These are phyloP conservation scores for Candida taoyuanica DNA, from an alignment of 805 yeast species.

Conservation along the genomic window DNA sequence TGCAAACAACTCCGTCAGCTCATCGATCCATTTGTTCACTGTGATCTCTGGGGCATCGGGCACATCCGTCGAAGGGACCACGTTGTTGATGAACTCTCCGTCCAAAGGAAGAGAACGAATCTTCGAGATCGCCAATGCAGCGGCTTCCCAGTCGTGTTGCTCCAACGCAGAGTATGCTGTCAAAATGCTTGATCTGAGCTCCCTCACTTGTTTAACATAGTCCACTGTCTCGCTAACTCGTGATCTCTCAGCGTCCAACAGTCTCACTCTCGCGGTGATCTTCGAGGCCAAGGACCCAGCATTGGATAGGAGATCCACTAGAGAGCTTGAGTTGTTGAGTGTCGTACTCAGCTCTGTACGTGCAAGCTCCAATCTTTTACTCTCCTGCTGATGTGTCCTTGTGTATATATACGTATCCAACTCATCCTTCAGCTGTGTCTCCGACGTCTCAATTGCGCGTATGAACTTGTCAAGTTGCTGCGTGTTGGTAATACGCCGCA, in stretches of 20 bases:
- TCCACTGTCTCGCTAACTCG: constrained; percentile 57
- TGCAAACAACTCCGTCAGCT: constrained; percentile 53
- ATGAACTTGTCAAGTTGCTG: constrained; percentile 25
- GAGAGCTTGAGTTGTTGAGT: constrained; percentile 49
- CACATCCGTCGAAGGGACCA: constrained; percentile 81
- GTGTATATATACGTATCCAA: constrained; percentile 24
- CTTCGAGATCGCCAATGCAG: constrained; percentile 60
- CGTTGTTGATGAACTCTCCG: constrained; percentile 70
- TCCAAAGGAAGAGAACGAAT: constrained; percentile 54
- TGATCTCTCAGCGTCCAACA: constrained; percentile 64
- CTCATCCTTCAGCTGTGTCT: constrained; percentile 20
- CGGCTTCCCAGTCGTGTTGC: constrained; percentile 66
- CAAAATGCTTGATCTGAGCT: constrained; percentile 59
- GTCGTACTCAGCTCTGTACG: constrained; percentile 63
- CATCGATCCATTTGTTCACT: constrained; percentile 52
- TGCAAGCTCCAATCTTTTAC: constrained; percentile 49
- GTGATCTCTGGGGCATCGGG: constrained; percentile 71
- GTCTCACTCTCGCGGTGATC: constrained; percentile 64
- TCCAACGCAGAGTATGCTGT: constrained; percentile 67
- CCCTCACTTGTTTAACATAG: constrained; percentile 62
- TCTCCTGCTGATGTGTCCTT: constrained; percentile 25
- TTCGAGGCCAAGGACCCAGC: constrained; percentile 63
- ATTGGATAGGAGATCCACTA: constrained; percentile 48
- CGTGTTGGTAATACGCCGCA: constrained; percentile 20
- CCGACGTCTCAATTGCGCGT: constrained; percentile 22